A percentile compares a stretch with the other conserved stretches of the same genome.
Conservation (phyloP, 179 eudicot genomes). For the Patellifolia procumbens region DNA sequence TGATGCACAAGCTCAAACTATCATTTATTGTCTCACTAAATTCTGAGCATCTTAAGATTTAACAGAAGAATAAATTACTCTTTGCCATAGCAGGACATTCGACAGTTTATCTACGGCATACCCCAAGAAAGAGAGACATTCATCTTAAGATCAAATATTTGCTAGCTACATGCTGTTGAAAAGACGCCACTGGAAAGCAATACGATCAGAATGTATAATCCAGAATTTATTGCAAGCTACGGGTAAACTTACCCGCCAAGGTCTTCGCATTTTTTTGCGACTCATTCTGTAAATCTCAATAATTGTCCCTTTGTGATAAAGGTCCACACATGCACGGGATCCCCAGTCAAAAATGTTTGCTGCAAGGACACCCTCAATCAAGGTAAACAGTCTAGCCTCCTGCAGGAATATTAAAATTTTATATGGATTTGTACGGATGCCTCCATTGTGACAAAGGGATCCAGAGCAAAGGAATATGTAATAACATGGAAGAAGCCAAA, state of each 20-base stretch:
- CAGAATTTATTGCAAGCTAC: not conserved
- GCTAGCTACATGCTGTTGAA: not conserved
- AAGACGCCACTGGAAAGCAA: not conserved
- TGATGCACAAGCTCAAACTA: conserved; percentile 32
- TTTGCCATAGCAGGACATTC: not conserved
- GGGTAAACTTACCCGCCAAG: conserved; percentile 75
- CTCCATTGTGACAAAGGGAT: not conserved
- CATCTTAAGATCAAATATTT: not conserved
- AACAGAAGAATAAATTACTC: not conserved
- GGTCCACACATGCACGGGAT: conserved; percentile 98
- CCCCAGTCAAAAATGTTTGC: conserved; percentile 99
- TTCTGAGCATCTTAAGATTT: not conserved
- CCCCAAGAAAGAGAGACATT: not conserved
- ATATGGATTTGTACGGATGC: not conserved
- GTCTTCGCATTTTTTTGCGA: conserved; percentile 95
- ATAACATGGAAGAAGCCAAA: not conserved
- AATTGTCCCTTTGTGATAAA: conserved; percentile 93
- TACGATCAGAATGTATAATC: not conserved
- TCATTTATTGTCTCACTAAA: not conserved
- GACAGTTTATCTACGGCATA: not conserved
- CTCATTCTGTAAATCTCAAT: conserved; percentile 98
- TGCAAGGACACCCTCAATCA: conserved; percentile 97
- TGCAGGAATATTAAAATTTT: conserved; percentile 26
- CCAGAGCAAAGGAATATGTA: not conserved
- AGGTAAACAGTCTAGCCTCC: conserved; percentile 76